Conservation (phyloP, 202 grass and related monocot species). For the Schoenoplectus tabernaemontani region DNA sequence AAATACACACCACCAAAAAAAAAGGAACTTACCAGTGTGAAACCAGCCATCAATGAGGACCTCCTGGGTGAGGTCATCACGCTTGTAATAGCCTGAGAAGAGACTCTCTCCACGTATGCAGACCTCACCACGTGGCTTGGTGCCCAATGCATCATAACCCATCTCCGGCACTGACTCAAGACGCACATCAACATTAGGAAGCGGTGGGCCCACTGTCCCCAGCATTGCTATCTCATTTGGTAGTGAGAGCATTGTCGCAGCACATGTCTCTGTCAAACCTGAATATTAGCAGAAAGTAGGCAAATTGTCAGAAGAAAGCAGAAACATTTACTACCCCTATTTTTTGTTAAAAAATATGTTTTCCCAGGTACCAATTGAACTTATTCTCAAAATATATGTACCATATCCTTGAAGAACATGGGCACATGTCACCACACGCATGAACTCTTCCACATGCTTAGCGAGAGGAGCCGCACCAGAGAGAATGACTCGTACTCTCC, state of each 20-base stretch:
- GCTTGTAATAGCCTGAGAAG: conserved; percentile 88
- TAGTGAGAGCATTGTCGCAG: conserved; percentile 63
- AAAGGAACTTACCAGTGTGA: conserved; percentile 57
- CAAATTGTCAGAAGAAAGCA: not conserved
- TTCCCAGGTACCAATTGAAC: not conserved
- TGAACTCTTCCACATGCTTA: conserved; percentile 69
- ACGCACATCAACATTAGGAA: conserved; percentile 71
- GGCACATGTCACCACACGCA: conserved; percentile 84
- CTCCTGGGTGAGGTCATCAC: conserved; percentile 89
- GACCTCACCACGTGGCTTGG: conserved; percentile 74
- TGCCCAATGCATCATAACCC: conserved; percentile 59
- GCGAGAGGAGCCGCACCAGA: conserved; percentile 84
- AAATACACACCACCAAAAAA: conserved; percentile 9
- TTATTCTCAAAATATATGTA: conserved; percentile 25
- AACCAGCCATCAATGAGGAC: conserved; percentile 88
- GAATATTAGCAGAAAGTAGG: conserved; percentile 6
- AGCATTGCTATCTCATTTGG: conserved; percentile 96
- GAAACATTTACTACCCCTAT: not conserved
- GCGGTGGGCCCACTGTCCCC: conserved; percentile 78
- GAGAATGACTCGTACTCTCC: conserved; percentile 64
- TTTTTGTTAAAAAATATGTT: not conserved
- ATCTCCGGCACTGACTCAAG: conserved; percentile 92
- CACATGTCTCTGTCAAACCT: conserved; percentile 94
- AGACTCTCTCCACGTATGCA: conserved; percentile 75
- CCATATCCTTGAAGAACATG: conserved; percentile 97